Conservation (phyloP, 1,139 yeast genomes). For the Suhomyces guaymorum region DNA sequence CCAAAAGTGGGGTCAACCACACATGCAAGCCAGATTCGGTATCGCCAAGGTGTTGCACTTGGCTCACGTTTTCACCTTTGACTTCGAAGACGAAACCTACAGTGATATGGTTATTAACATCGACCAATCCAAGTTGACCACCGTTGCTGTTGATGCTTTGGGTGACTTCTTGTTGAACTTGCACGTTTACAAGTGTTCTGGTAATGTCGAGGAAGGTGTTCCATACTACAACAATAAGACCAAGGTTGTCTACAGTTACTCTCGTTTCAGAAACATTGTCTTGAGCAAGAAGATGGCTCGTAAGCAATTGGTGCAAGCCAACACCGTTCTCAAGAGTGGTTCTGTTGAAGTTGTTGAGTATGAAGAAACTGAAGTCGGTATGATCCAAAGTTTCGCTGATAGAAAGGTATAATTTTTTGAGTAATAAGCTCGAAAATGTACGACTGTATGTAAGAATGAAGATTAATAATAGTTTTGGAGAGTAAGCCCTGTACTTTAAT, state of each 20-base stretch:
- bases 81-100: conserved; percentile 46
- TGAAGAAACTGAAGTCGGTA: conserved; percentile 70
- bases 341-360: conserved; percentile 66
- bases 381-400: conserved; percentile 75
- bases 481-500: no score
- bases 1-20: conserved; percentile 92
- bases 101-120: conserved; percentile 61
- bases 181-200: conserved; percentile 78
- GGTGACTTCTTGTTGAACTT: conserved; percentile 69
- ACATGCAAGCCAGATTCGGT: conserved; percentile 89
- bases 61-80: conserved; percentile 64
- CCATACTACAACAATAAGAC: conserved; percentile 66
- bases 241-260: conserved; percentile 61
- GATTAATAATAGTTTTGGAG: no score
- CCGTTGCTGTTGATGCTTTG: conserved; percentile 71
- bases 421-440: no score
- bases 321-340: conserved; percentile 49
- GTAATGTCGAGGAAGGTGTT: conserved; percentile 64
- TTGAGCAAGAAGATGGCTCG: conserved; percentile 76
- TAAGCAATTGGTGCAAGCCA: conserved; percentile 81
- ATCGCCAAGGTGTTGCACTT: conserved; percentile 73
- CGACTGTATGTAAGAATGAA: no score
- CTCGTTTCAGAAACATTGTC: conserved; percentile 66
- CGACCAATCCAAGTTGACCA: conserved; percentile 60
- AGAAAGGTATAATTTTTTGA: conserved; percentile 53